A percentile compares a stretch with the other conserved stretches of the same genome.
Evolutionary conservation across 768 basidiomycete genomes (phyloP).

Genomic region (Boletellus ananas): DNA sequence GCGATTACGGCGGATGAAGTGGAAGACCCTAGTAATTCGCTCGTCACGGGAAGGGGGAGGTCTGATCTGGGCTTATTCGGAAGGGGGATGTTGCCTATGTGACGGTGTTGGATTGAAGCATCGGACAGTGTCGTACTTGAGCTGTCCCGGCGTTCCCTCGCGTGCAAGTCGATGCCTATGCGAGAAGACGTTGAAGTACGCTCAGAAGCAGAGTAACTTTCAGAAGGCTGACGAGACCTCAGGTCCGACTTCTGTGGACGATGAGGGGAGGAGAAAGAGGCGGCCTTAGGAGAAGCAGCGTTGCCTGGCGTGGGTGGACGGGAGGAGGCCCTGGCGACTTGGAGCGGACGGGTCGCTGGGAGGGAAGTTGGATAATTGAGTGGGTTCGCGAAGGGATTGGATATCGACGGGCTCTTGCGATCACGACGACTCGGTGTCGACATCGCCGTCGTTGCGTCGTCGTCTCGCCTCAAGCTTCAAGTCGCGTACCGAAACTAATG

Average conservation of each 20-base stretch:
- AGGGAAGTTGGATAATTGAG: no score
- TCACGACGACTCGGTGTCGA: no score
- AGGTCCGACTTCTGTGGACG: constrained; percentile 68
- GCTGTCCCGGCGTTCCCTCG: constrained; percentile 46
- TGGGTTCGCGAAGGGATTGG: no score
- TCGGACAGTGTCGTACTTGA: constrained; percentile 48
- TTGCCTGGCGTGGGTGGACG: constrained; percentile 53
- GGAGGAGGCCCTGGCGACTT: constrained; percentile 54
- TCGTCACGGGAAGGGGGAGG: constrained; percentile 9
- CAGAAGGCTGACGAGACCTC: constrained; percentile 50
- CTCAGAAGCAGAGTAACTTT: constrained; percentile 49
- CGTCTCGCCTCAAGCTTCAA: no score
- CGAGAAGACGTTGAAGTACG: constrained; percentile 44
- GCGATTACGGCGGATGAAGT: constrained; percentile 23
- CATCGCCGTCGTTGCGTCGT: no score
- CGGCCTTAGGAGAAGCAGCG: constrained; percentile 37
- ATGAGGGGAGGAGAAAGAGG: constrained; percentile 41
- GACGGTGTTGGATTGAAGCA: constrained; percentile 32
- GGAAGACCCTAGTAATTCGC: constrained; percentile 16
- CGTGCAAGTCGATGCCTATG: constrained; percentile 24
- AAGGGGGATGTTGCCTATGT: constrained; percentile 25
- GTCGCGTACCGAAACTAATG: no score
- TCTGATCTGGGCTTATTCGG: constrained; percentile 17
- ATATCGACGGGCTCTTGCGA: no score
- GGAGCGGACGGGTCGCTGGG: constrained; percentile 47